Evolutionary conservation across 2,329 filamentous ascomycete genomes (phyloP).

Genomic region (Phyllosticta paracitricarpa): DNA sequence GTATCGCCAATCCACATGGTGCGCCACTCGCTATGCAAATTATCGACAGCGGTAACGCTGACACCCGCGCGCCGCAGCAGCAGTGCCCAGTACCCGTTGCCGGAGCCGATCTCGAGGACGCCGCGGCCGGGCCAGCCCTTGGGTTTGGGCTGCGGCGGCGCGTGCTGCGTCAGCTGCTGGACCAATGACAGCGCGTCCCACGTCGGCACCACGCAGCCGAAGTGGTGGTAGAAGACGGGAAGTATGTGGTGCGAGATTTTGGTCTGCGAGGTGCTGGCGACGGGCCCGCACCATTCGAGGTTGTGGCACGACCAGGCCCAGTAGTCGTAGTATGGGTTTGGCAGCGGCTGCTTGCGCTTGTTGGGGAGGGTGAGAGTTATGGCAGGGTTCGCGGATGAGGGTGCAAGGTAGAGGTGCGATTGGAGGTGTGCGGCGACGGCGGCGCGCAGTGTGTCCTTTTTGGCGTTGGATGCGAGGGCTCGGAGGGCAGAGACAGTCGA

Average conservation of each 20-base stretch:
- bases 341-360: conserved; percentile 27
- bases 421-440: conserved; percentile 47
- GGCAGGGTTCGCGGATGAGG: conserved; percentile 27
- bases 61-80: conserved; percentile 58
- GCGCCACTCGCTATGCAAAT: conserved; percentile 57
- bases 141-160: conserved; percentile 20
- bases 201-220: conserved; percentile 61
- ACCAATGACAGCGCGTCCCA: conserved; percentile 57
- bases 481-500: conserved; percentile 52
- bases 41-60: conserved; percentile 53
- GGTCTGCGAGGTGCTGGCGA: conserved; percentile 41
- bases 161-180: conserved; percentile 37
- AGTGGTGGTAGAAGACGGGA: conserved; percentile 68
- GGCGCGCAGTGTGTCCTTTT: conserved; percentile 51
- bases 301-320: conserved; percentile 56
- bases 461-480: conserved; percentile 55
- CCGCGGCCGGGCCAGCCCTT: conserved; percentile 31
- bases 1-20: conserved; percentile 61
- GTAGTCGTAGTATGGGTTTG: conserved; percentile 59
- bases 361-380: conserved; percentile 23
- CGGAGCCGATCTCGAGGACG: conserved; percentile 58
- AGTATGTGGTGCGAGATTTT: conserved; percentile 57
- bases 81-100: conserved; percentile 67
- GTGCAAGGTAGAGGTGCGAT: conserved; percentile 34
- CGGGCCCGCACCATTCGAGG: conserved; percentile 57